These are phyloP conservation scores for Corylus avellana DNA, from an alignment of 306 rosid genomes.

Conservation along the genomic window DNA sequence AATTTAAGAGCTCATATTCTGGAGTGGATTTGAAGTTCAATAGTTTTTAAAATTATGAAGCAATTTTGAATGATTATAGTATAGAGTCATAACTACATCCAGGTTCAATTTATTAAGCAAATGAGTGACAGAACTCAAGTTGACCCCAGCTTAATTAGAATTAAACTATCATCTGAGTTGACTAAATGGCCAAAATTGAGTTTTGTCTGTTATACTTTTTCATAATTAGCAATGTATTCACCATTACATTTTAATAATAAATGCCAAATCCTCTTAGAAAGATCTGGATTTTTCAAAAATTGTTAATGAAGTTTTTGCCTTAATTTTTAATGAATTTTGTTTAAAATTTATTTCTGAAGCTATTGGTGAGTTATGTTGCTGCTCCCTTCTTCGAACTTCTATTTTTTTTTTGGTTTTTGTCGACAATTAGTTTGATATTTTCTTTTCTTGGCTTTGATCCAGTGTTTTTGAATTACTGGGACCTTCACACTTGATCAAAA, in stretches of 20 bases:
- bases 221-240: not conserved
- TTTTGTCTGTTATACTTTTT: not conserved
- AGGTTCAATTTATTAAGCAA: not conserved
- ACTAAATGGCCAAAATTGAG: not conserved
- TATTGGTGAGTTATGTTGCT: not conserved
- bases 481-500: not conserved
- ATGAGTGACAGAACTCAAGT: not conserved
- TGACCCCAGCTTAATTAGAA: not conserved
- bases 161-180: not conserved
- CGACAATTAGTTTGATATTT: not conserved
- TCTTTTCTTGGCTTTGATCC: not conserved
- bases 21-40: not conserved
- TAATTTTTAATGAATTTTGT: not conserved
- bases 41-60: not conserved
- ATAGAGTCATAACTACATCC: not conserved
- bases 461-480: not conserved
- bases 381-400: not conserved
- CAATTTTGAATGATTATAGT: not conserved
- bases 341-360: not conserved
- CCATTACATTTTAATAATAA: not conserved
- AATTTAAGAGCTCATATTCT: constrained; percentile 14
- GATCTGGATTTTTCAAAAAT: not conserved
- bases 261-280: not conserved
- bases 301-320: not conserved
- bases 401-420: not conserved